These are phyloP conservation scores for Kwoniella sp. DNA, from an alignment of 768 basidiomycete species.

Conservation along the genomic window DNA sequence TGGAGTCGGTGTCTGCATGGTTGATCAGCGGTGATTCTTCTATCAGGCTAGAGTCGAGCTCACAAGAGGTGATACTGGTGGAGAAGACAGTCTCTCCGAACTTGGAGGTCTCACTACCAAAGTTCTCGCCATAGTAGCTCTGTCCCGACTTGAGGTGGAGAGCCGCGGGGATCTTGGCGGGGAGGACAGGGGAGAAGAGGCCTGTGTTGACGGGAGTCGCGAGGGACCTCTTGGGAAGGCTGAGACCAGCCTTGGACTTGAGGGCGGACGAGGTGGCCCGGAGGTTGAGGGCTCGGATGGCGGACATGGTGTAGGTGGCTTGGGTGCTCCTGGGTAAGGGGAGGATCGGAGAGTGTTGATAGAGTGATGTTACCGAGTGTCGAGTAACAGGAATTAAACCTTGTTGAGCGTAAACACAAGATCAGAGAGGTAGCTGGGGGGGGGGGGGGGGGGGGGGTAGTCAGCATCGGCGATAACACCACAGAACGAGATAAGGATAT, in stretches of 20 bases:
- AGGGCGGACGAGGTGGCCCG: slow-evolving; percentile 9
- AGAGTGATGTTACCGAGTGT: neutral
- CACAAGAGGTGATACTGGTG: slow-evolving; percentile 96
- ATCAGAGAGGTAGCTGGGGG: slow-evolving; percentile 47
- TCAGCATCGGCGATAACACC: too few relatives aligned
- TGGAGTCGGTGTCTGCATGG: slow-evolving; percentile 87
- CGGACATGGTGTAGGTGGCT: slow-evolving; percentile 11
- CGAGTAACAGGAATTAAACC: slow-evolving; percentile 17
- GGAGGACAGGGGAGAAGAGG: slow-evolving; percentile 40
- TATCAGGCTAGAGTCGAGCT: slow-evolving; percentile 44
- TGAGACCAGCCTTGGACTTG: slow-evolving; percentile 8
- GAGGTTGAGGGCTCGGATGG: slow-evolving; percentile 17
- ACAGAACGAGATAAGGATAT: too few relatives aligned
- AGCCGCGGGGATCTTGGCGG: slow-evolving; percentile 61
- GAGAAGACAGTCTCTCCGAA: slow-evolving; percentile 99
- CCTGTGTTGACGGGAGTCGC: slow-evolving; percentile 34
- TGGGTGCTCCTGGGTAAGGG: neutral
- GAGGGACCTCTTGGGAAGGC: slow-evolving; percentile 29
- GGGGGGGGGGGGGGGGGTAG: too few relatives aligned
- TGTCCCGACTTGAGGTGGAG: slow-evolving; percentile 92
- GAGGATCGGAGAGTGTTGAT: neutral
- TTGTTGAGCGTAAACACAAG: slow-evolving; percentile 43
- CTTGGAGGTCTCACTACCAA: slow-evolving; percentile 78
- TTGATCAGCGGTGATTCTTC: neutral
- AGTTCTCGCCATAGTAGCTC: slow-evolving; percentile 81